Conservation (phyloP, 768 basidiomycete genomes). For the Pleurotus tuber-regium region DNA sequence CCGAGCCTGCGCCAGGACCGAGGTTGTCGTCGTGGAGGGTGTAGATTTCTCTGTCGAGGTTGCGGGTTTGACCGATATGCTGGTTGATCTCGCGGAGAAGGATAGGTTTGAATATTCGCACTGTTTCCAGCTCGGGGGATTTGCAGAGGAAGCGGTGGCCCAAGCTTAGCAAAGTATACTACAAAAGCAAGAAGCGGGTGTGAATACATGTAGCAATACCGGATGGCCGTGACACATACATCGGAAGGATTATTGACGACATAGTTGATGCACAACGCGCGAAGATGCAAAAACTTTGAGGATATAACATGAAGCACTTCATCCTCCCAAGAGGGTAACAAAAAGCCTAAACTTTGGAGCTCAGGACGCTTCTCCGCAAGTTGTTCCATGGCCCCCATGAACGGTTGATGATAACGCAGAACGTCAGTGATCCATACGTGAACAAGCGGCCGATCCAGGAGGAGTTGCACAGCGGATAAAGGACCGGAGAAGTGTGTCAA, state of each 20-base stretch:
- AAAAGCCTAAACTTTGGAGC: conserved; percentile 26
- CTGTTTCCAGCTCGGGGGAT: conserved; percentile 34
- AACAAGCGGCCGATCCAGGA: conserved; percentile 15
- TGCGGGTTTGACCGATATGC: not conserved
- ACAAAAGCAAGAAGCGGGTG: not conserved
- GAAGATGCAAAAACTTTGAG: conserved; percentile 32
- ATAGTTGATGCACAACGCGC: conserved; percentile 39
- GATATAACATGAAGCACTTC: conserved; percentile 42
- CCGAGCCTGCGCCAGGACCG: conserved; percentile 17
- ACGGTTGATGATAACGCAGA: conserved; percentile 17
- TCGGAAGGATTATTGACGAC: conserved; percentile 35
- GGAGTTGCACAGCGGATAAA: conserved; percentile 11
- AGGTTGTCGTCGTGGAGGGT: not conserved
- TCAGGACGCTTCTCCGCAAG: conserved; percentile 24
- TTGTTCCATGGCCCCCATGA: conserved; percentile 15
- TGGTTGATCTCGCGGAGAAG: conserved; percentile 4
- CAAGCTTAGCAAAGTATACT: conserved; percentile 39
- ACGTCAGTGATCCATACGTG: conserved; percentile 19
- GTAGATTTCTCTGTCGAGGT: conserved; percentile 13
- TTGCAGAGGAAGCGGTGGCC: conserved; percentile 39
- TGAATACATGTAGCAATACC: not conserved
- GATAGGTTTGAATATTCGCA: conserved; percentile 31
- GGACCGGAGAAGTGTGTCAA: conserved; percentile 17
- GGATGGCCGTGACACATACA: conserved; percentile 24
- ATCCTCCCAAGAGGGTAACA: conserved; percentile 42